Conservation (phyloP, 225 moss, liverwort and hornwort species). For the Straminergon stramineum region DNA sequence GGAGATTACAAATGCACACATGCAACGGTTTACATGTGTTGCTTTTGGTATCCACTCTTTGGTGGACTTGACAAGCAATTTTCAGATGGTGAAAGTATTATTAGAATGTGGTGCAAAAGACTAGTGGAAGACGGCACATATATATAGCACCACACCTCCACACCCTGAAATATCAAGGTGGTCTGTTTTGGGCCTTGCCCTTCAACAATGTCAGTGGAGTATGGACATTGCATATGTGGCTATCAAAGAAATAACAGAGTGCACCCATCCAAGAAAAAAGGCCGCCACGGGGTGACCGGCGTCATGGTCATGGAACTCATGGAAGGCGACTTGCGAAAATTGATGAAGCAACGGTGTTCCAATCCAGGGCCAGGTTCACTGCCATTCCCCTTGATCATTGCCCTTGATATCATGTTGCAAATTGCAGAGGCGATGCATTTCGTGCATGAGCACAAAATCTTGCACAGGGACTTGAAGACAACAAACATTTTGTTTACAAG, state of each 20-base stretch:
- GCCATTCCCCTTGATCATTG: neutral
- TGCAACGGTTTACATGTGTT: neutral
- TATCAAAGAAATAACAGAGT: rapidly evolving
- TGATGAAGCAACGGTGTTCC: neutral
- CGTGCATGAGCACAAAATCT: neutral
- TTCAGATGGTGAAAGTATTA: rapidly evolving
- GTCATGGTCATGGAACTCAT: neutral
- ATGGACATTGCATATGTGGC: neutral
- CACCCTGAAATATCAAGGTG: neutral
- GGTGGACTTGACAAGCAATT: neutral
- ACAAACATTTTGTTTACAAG: neutral
- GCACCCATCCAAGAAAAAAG: neutral
- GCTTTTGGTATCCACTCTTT: neutral
- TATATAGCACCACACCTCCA: neutral
- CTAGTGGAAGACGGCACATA: neutral
- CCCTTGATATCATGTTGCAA: neutral
- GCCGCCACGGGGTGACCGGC: neutral
- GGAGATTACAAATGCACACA: neutral
- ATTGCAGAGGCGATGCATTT: neutral
- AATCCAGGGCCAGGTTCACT: neutral
- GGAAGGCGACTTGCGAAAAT: neutral
- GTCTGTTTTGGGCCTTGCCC: neutral
- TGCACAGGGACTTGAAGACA: neutral
- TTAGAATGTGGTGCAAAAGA: neutral
- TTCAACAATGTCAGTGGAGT: neutral